These are phyloP conservation scores for Fusarium sp. DNA, from an alignment of 2,329 filamentous ascomycete genomes.

Conservation along the genomic window DNA sequence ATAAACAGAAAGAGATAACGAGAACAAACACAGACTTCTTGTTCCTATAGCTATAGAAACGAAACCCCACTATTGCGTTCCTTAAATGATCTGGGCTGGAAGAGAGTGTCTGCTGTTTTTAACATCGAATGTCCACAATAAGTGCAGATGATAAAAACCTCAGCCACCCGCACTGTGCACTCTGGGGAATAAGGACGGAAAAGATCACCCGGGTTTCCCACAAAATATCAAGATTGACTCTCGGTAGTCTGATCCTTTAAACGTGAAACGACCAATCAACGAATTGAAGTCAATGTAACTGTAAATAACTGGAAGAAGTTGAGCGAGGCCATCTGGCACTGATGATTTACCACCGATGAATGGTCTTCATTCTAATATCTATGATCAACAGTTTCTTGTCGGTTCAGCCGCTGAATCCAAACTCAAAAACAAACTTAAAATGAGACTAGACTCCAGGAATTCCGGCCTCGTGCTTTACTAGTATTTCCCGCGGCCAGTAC, in stretches of 20 bases:
- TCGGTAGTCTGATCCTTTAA: background rate
- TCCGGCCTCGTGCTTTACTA: background rate
- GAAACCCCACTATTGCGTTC: background rate
- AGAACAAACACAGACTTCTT: background rate
- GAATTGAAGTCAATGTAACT: no score
- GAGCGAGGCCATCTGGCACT: background rate
- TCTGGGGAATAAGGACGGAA: conserved; percentile 10
- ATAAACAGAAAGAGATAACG: no score
- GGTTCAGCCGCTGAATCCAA: conserved; percentile 9
- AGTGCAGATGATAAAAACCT: background rate
- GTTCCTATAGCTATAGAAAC: background rate
- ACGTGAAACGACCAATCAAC: background rate
- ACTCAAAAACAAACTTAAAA: conserved; percentile 5
- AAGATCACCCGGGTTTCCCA: conserved; percentile 21
- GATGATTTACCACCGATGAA: background rate
- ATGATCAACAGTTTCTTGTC: background rate
- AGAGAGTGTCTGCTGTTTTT: background rate
- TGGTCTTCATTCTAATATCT: background rate
- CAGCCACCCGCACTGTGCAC: conserved; percentile 30
- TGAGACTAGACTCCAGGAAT: background rate
- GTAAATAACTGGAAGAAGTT: no score
- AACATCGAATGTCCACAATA: background rate
- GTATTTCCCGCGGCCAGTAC: background rate
- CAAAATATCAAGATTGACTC: conserved; percentile 11
- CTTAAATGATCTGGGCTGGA: background rate